Base-by-base conservation (phyloP, 1,139 yeast species). In the Blastobotrys proliferans region DNA sequence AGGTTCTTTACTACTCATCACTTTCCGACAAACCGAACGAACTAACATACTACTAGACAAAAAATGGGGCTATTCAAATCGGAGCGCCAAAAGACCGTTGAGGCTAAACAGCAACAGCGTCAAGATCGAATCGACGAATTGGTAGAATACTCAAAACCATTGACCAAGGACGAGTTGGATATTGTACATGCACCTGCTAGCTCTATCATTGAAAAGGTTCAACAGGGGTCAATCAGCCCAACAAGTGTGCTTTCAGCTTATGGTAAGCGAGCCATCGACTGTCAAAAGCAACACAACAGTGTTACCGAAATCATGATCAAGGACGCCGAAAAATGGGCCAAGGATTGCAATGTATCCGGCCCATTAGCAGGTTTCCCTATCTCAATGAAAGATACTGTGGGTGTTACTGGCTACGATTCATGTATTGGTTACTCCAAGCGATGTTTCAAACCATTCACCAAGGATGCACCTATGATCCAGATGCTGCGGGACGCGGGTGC, bases 301-400 rank as follows among this genome's bases (percentile, higher is more conserved):
- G 30, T 67, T 31, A 68, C 72, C 4, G 72, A 68, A 51, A 52
- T 68, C 40, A 46, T 67, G 54, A 58, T 66, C 46, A 53, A 55
- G 43, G 66, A 60, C n/a, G 67, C 68, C 3, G 66, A 63, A 47
- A 46, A 53, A 40, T 56, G 57, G 57, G 68, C 68, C 11, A 55
- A 51, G 13, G 36, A 47, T 10, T 47, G 51, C 44, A 53, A 62
- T 44, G 44, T 43, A 10, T 45, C 66, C 11, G 83, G 84, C 13
- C 81, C 82, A 4, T 62, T 82, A 26, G 86, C 83, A 41, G 92
- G 90, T 3, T 64, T 83, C 45, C 88, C 88, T 8, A 67, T 82
- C 38, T 77, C 86, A 2, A 56, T 81, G 43, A 77, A 77, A 53
- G 77, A 73, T 49, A 71, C 76, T 31, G 65, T 70, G 47, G 67